These are phyloP conservation scores for Pyrenophora teres DNA, from an alignment of 2,329 filamentous ascomycete species.

Conservation along the genomic window DNA sequence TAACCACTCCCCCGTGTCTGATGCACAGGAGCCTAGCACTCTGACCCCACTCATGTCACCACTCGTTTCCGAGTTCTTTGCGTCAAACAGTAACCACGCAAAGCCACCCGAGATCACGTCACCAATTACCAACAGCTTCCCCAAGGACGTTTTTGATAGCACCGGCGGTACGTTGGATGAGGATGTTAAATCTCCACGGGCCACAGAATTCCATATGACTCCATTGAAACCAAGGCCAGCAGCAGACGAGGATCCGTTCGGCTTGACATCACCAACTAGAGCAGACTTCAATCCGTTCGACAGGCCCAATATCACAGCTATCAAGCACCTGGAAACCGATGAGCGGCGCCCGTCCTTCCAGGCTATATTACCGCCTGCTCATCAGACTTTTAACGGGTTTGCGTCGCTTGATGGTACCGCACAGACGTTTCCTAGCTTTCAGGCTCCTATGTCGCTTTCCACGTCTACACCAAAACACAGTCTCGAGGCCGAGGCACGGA, in stretches of 20 bases:
- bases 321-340: slow-evolving; percentile 27
- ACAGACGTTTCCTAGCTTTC: slow-evolving; percentile 30
- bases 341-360: slow-evolving; percentile 44
- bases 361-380: slow-evolving; percentile 42
- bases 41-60: slow-evolving; percentile 30
- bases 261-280: slow-evolving; percentile 47
- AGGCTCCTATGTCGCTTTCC: slow-evolving; percentile 13
- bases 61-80: slow-evolving; percentile 29
- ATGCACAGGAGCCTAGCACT: slow-evolving; percentile 15
- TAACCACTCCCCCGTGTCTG: slow-evolving; percentile 11
- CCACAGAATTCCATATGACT: slow-evolving; percentile 47
- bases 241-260: slow-evolving; percentile 45
- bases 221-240: slow-evolving; percentile 36
- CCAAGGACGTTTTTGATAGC: slow-evolving; percentile 36
- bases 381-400: slow-evolving; percentile 42
- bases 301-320: slow-evolving; percentile 18
- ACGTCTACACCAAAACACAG: slow-evolving; percentile 17
- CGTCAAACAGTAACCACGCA: slow-evolving; percentile 5
- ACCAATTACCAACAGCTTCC: slow-evolving; percentile 47
- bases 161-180: slow-evolving; percentile 41
- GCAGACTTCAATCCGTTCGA: slow-evolving; percentile 49
- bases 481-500: slow-evolving; percentile 16
- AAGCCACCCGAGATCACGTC: slow-evolving; percentile 38
- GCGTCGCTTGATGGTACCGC: slow-evolving; percentile 44
- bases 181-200: slow-evolving; percentile 43